A percentile compares a stretch with the other conserved stretches of the same genome.
phyloP scores from a whole-genome alignment of 257 asterid genomes.

The Datura wrightii region DNA sequence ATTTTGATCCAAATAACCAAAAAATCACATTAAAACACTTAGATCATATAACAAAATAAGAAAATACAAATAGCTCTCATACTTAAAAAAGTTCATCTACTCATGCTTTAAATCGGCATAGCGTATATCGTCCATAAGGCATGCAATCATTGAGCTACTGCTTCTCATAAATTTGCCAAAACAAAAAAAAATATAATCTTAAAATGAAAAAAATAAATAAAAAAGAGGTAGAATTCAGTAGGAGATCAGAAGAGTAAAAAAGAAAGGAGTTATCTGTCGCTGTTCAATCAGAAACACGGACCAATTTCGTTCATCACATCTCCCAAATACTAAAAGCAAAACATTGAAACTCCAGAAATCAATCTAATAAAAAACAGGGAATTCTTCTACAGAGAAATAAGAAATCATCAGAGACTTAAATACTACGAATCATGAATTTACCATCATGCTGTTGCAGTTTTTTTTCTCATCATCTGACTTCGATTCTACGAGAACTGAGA shows the following conservation, averaged over 20 bases:
- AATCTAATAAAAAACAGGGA: background rate
- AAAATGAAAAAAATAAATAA: background rate
- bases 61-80: conserved; percentile 10
- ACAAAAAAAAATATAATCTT: too few species aligned
- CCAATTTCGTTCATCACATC: conserved; percentile 57
- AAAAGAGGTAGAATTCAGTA: background rate
- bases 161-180: background rate
- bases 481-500: background rate
- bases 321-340: conserved; percentile 24
- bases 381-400: background rate
- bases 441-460: conserved; percentile 65
- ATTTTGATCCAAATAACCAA: background rate
- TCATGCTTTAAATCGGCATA: conserved; percentile 44
- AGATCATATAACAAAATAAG: background rate
- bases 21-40: background rate
- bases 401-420: conserved; percentile 73
- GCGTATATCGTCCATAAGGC: conserved; percentile 56
- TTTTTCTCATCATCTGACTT: conserved; percentile 56
- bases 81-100: background rate
- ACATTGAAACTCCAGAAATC: background rate
- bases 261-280: conserved; percentile 51
- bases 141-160: conserved; percentile 43
- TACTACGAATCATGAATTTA: conserved; percentile 53
- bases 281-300: conserved; percentile 65
- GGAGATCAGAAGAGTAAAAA: conserved; percentile 54